phyloP scores from a whole-genome alignment of 495 filamentous ascomycete species.

The Cercophora sp. region DNA sequence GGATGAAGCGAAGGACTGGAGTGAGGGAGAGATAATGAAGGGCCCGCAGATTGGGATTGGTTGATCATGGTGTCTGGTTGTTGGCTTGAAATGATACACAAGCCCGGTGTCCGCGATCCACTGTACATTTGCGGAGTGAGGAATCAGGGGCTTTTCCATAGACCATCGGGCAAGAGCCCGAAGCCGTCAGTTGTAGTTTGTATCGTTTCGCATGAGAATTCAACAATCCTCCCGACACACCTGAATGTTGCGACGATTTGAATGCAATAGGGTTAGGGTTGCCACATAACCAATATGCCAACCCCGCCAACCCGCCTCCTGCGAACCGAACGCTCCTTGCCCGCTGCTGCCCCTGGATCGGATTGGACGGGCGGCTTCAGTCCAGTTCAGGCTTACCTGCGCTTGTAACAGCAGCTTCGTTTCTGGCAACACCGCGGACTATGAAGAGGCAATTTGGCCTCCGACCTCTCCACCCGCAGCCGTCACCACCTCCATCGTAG shows the following conservation, averaged over 20 bases:
- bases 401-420: not conserved
- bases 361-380: not conserved
- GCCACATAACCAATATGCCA: no score
- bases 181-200: not conserved
- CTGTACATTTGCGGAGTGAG: not conserved
- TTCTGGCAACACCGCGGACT: not conserved
- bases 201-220: not conserved
- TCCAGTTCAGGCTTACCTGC: not conserved
- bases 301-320: no score
- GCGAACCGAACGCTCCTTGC: no score
- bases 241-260: not conserved
- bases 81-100: no score
- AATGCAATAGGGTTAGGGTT: not conserved
- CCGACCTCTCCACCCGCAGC: not conserved
- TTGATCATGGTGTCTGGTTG: no score
- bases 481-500: not conserved
- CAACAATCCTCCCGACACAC: no score
- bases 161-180: not conserved
- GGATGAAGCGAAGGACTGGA: no score
- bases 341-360: not conserved
- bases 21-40: no score
- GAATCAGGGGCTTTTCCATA: not conserved
- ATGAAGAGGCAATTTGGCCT: conserved; percentile 7
- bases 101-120: not conserved
- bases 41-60: no score